Evolutionary conservation across 306 rosid species (phyloP).

Genomic region (Citrullus colocynthis): DNA sequence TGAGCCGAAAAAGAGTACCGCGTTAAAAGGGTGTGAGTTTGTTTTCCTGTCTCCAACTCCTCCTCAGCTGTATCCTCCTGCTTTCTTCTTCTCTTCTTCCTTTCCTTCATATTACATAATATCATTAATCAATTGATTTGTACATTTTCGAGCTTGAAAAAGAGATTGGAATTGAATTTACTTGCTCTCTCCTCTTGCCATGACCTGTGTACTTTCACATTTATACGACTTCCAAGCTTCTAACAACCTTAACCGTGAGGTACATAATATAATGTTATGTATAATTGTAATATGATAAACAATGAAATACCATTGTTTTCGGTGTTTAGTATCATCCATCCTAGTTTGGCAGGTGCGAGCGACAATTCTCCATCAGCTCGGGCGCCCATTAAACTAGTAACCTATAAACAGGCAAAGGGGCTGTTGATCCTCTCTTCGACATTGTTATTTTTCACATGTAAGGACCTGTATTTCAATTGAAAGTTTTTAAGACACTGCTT

Average conservation of each 20-base stretch:
- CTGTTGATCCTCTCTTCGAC: too few species aligned
- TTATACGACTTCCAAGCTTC: not conserved
- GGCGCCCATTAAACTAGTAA: too few species aligned
- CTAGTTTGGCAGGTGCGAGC: not conserved
- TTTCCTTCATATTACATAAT: not conserved
- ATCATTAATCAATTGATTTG: constrained; percentile 9
- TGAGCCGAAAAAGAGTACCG: constrained; percentile 74
- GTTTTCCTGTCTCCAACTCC: constrained; percentile 14
- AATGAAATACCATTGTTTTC: not conserved
- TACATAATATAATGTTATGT: not conserved
- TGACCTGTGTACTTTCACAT: not conserved
- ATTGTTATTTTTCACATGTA: too few species aligned
- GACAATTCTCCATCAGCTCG: too few species aligned
- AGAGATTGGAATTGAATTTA: constrained; percentile 5
- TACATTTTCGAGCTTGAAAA: constrained; percentile 10
- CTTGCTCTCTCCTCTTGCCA: not conserved
- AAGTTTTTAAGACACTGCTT: too few species aligned
- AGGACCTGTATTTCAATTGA: too few species aligned
- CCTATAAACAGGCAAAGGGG: too few species aligned
- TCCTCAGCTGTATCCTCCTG: not conserved
- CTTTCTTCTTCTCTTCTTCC: not conserved
- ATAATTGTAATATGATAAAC: not conserved
- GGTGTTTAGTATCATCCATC: not conserved
- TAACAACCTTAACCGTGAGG: not conserved
- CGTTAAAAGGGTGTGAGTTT: constrained; percentile 27